These are phyloP conservation scores for Pleurotus tuber-regium DNA, from an alignment of 768 basidiomycete species.

Conservation along the genomic window DNA sequence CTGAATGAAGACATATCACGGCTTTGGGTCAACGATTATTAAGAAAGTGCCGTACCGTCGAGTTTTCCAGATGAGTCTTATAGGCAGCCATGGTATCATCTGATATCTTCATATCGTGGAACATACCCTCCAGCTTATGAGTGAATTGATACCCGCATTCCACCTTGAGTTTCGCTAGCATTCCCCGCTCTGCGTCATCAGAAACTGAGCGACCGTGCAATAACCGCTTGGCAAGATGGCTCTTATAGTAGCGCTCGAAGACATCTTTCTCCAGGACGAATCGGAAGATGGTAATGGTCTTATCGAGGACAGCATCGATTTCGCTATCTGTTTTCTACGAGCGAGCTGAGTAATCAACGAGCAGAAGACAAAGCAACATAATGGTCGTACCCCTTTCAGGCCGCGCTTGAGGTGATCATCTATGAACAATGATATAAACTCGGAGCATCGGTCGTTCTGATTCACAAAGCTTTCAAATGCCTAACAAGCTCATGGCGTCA, in stretches of 20 bases:
- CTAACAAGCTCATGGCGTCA: conserved; percentile 36
- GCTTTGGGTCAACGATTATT: too few relatives aligned
- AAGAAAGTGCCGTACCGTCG: conserved; percentile 63
- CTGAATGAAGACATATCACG: too few relatives aligned
- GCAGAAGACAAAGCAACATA: neutral
- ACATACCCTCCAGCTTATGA: conserved; percentile 98
- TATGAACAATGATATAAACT: conserved; percentile 95
- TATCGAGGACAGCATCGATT: conserved; percentile 86
- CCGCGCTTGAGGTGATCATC: conserved; percentile 96
- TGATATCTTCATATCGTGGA: conserved; percentile 93
- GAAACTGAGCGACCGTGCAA: conserved; percentile 85
- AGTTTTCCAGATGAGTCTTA: conserved; percentile 54
- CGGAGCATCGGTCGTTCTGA: conserved; percentile 80
- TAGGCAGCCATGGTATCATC: conserved; percentile 79
- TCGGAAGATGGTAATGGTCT: conserved; percentile 94
- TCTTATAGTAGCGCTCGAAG: conserved; percentile 98
- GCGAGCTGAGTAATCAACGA: conserved; percentile 8
- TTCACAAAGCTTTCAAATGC: conserved; percentile 94
- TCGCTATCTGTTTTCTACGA: conserved; percentile 91
- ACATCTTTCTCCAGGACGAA: conserved; percentile 94
- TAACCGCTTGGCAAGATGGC: conserved; percentile 90
- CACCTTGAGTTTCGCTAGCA: conserved; percentile 95
- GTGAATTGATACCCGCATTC: conserved; percentile 98
- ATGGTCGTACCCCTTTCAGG: conserved; percentile 76
- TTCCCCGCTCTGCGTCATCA: conserved; percentile 96